phyloP scores from a whole-genome alignment of 768 basidiomycete species.

The Serendipita sp. region DNA sequence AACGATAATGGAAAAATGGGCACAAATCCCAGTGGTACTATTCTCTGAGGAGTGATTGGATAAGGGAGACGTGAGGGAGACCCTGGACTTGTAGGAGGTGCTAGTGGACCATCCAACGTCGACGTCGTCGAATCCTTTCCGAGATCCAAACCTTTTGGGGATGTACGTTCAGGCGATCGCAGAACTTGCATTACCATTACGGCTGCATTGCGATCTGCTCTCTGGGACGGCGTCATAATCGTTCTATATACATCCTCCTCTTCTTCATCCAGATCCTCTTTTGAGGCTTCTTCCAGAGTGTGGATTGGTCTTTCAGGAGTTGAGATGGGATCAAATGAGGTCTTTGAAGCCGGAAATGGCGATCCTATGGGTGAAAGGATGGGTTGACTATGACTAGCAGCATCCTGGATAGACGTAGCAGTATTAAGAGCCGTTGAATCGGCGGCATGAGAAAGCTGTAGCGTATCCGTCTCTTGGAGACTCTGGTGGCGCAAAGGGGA shows the following conservation, averaged over 20 bases:
- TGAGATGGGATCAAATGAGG: neutral
- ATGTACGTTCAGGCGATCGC: neutral
- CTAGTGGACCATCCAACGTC: neutral
- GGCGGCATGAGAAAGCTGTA: neutral
- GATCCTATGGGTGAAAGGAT: no score
- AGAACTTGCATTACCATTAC: neutral
- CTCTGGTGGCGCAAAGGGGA: neutral
- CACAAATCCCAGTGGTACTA: no score
- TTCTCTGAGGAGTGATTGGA: conserved; percentile 1
- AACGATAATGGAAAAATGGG: neutral
- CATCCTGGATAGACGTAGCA: no score
- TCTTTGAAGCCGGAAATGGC: neutral
- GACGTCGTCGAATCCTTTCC: no score
- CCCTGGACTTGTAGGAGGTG: neutral
- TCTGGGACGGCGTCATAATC: neutral
- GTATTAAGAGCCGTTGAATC: neutral
- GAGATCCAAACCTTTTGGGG: neutral
- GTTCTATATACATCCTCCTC: neutral
- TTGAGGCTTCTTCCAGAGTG: neutral
- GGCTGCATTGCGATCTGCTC: neutral
- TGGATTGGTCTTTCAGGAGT: neutral
- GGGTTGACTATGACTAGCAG: no score
- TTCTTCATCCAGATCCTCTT: neutral
- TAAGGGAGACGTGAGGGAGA: neutral
- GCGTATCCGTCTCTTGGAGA: neutral